Base-by-base conservation (phyloP, 495 filamentous ascomycete genomes). In the Neurospora tetrasperma region DNA sequence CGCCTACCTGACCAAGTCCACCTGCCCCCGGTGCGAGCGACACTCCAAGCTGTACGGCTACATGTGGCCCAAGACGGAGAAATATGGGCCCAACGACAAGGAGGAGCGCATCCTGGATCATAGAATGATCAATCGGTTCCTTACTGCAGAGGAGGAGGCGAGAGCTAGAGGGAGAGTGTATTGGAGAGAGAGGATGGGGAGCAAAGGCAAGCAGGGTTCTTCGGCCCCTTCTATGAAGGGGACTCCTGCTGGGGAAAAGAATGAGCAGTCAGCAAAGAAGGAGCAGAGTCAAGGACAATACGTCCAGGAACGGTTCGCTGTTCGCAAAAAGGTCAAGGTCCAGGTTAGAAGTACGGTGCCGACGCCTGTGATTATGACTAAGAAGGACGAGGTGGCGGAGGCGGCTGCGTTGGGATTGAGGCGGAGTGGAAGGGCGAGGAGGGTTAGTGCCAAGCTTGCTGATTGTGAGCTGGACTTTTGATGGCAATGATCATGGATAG, bases 11-110 rank as follows among this genome's bases (percentile, higher is more conserved):
- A 96, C 95, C 3, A 90, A 92, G 18, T 87, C 89, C 31, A 90
- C 91, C 39, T 99, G 96, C 78, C 93, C 92, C 11, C 89, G 96
- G 20, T 99, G 96, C 81, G 96, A 98, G 83, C 87, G 96, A 0
- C 96, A 99, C 76, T 94, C 92, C 38, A 98, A 96, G 81, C 84
- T 99, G 2, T 99, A 98, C 79, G 96, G 96, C 0, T 97, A 91
- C 77, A 86, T 89, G 70, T 99, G 96, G 96, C 96, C 96, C 20
- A 96, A 98, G 82, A 98, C 96, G 2, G 91, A 97, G 43, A 89
- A 85, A 27, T 86, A 90, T 72, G 91, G 92, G 1, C 87, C 87
- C 20, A 73, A 83, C 12, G 96, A 98, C 77, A 88, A 87, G 31
- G 94, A 97, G 77, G 90, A 92, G 71, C 85, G 92, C 2, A 80